Base-by-base conservation (phyloP, 805 yeast genomes). In the Myxozyma neotropica region DNA sequence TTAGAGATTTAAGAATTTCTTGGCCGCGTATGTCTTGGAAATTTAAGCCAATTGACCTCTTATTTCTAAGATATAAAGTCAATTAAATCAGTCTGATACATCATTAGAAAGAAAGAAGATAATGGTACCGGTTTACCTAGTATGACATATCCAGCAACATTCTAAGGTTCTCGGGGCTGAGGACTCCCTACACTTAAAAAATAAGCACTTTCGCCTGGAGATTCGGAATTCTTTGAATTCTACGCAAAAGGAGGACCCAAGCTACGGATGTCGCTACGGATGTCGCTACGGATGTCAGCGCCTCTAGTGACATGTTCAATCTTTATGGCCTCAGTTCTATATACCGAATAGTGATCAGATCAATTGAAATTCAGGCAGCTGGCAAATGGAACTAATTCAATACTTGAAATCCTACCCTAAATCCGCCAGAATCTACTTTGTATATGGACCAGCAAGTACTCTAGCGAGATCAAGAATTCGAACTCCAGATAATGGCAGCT, bases 171-270 rank as follows among this genome's bases (percentile, higher is more conserved):
- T n/a, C n/a, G n/a, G n/a, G n/a, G n/a, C n/a, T 7, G 12, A 39
- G 27, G 12, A 7, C 31, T 17, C 21, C 55, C 74, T 33, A 73
- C 75, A 7, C 73, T 66, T 39, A 76, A 67, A 55, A 70, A 76
- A 64, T 76, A 76, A 1, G 79, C 79, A 45, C 74, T 67, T 56
- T 76, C 79, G 6, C 74, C 75, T 12, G 65, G 67, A 7, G 53
- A 23, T 6, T 49, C 54, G 8, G 60, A 54, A 4, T 59, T 51
- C 2, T 38, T 38, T 8, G 15, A 29, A 38, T 51, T 49, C 12
- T 58, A 53, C 4, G 77, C 77, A 58, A 76, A 76, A 4, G 79
- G 79, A 1, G 79, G 79, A 17, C 79, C 79, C 79, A 79, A 76
- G 4, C 75, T 73, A 35, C 79, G 68, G 1, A n/a, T n/a, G n/a